Evolutionary conservation across 176 grass and related monocot species (phyloP), one percentile per base, ranked within the genome.

Genomic region (Microstegium vimineum): DNA sequence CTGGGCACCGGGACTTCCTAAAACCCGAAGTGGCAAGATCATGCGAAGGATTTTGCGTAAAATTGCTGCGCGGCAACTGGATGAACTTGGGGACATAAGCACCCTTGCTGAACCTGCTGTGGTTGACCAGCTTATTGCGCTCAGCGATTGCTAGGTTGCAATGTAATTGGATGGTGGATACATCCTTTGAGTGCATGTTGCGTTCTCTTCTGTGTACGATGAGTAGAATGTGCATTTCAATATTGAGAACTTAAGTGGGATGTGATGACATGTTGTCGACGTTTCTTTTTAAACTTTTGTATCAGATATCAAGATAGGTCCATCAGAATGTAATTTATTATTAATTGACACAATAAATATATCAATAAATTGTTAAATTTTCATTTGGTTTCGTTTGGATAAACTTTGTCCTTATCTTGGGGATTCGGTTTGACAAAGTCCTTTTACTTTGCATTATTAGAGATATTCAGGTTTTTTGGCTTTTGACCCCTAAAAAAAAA

Each of bases 1-100:
- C 46, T 99, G 96, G 96, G 96, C 96, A 34, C 96, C 93, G 0
- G 96, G 90, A 61, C 91, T 99, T 16, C 96, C 96, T 9, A 99
- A 99, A 85, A 99, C 96, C 45, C 80, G 96, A 69, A 99, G 96
- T 63, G 96, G 96, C 37, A 99, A 99, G 84, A 99, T 99, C 70
- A 99, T 99, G 96, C 82, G 96, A 68, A 93, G 96, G 77, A 95
- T 99, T 78, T 66, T 99, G 74, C 82, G 93, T 18, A 99, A 99
- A 82, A 95, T 99, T 43, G 96, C 96, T 20, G 83, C 93, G 3
- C 88, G 82, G 71, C 96, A 99, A 57, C 77, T 95, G 18, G 87
- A 95, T 38, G 96, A 99, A 84, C 88, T 99, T 35, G 96, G 96
- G 5, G 96, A 99, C 85, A 99, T 85, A 16, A 99, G 96, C 87